Percentiles rank a stretch among this genome's conserved stretches.
These are phyloP conservation scores for Sungouiella thailandica DNA, from an alignment of 805 yeast genomes.

Conservation along the genomic window DNA sequence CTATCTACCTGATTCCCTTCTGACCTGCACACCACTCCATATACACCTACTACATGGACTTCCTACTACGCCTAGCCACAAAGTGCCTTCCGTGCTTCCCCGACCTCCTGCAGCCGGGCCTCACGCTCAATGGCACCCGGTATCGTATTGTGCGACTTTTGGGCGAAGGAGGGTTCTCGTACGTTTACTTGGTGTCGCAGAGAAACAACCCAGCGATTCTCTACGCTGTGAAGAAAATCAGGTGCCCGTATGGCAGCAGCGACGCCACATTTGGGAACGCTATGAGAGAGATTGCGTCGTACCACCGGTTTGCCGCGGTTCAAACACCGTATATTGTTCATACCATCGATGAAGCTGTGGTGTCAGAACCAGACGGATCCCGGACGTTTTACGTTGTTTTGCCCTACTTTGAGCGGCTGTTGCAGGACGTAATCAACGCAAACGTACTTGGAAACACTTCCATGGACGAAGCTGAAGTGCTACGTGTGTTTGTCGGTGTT, in stretches of 20 bases:
- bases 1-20: no score
- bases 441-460: conserved; percentile 50
- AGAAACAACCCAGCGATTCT: conserved; percentile 38
- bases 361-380: conserved; percentile 74
- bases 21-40: no score
- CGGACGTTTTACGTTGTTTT: conserved; percentile 72
- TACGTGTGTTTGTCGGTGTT: conserved; percentile 60
- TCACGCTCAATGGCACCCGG: conserved; percentile 55
- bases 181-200: conserved; percentile 69
- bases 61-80: conserved; percentile 12
- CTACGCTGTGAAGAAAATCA: conserved; percentile 78
- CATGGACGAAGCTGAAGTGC: conserved; percentile 60
- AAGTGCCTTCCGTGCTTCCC: conserved; percentile 44
- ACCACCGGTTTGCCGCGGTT: conserved; percentile 57
- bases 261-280: conserved; percentile 58
- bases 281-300: conserved; percentile 70
- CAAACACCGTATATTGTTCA: conserved; percentile 60
- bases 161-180: conserved; percentile 89
- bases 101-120: conserved; percentile 43
- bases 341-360: conserved; percentile 64
- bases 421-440: conserved; percentile 74
- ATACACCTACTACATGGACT: conserved; percentile 9
- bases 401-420: conserved; percentile 68
- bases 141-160: conserved; percentile 65
- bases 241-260: conserved; percentile 83